A percentile compares a stretch with the other conserved stretches of the same genome.
phyloP scores from a whole-genome alignment of 768 basidiomycete genomes.

The Basidioascus undulatus region DNA sequence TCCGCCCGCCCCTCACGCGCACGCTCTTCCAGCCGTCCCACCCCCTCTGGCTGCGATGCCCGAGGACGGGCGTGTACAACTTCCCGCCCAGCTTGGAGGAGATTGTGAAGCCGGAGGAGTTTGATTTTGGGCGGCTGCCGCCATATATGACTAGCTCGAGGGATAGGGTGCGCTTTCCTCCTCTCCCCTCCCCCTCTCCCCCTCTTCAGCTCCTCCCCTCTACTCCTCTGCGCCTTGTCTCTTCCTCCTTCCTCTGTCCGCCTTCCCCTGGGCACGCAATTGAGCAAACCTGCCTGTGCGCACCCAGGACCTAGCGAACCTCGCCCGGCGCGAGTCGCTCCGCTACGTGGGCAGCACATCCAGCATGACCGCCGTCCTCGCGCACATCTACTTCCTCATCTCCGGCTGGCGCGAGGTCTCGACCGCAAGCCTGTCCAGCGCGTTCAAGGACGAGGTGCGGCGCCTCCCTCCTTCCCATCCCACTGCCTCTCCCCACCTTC shows the following conservation, averaged over 20 bases:
- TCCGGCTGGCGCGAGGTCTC: slow-evolving; percentile 47
- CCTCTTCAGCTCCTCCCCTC: too few species aligned
- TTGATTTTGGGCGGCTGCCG: slow-evolving; percentile 52
- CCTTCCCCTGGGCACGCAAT: too few species aligned
- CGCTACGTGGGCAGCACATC: slow-evolving; percentile 67
- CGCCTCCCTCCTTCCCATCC: too few species aligned
- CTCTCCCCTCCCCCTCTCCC: too few species aligned
- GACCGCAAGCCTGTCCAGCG: slow-evolving; percentile 30
- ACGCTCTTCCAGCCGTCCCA: too few species aligned
- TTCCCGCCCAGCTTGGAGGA: slow-evolving; percentile 43
- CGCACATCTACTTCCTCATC: slow-evolving; percentile 64
- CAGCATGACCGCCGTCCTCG: slow-evolving; percentile 56
- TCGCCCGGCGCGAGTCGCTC: slow-evolving; percentile 34
- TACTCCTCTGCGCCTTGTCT: too few species aligned
- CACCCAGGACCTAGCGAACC: slow-evolving; percentile 39
- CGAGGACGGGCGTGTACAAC: slow-evolving; percentile 58
- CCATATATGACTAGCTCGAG: slow-evolving; percentile 51
- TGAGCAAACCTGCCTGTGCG: too few species aligned
- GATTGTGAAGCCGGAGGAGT: slow-evolving; percentile 52
- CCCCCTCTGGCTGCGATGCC: slow-evolving; percentile 65
- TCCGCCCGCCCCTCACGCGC: too few species aligned
- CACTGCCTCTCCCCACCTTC: too few species aligned
- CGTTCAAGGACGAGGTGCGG: slow-evolving; percentile 36
- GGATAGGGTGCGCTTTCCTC: too few species aligned
- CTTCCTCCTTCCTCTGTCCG: too few species aligned